Conservation (phyloP, 176 grass and related monocot species). For the Triticum dicoccoides region DNA sequence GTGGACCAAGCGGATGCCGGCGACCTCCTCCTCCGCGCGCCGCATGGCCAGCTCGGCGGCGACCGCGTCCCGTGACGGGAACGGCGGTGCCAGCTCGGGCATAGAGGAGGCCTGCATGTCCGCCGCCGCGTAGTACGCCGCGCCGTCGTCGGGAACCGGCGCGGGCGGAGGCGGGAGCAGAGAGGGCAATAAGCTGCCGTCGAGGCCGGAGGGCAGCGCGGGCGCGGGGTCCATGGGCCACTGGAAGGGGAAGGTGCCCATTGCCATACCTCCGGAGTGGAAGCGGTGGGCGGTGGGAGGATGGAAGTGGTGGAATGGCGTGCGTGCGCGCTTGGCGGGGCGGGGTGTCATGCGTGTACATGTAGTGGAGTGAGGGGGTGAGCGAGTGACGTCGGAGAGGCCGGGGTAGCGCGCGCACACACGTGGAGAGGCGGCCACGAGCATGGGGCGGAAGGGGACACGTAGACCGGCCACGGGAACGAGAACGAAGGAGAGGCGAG, state of each 20-base stretch:
- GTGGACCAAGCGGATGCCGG: slow-evolving; percentile 76
- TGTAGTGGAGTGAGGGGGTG: neutral
- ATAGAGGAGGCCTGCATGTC: neutral
- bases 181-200: slow-evolving; percentile 1
- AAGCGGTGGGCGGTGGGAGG: slow-evolving; percentile 12
- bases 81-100: neutral
- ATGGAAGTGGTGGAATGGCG: neutral
- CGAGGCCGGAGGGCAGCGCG: neutral
- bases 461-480: slow-evolving; percentile 32
- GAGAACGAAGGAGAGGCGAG: neutral
- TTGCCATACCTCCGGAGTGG: slow-evolving; percentile 38
- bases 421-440: slow-evolving; percentile 34
- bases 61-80: neutral
- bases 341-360: slow-evolving; percentile 12
- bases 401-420: neutral
- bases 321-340: slow-evolving; percentile 23
- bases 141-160: neutral
- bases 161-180: neutral
- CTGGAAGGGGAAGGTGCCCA: slow-evolving; percentile 54
- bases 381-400: slow-evolving; percentile 30
- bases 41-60: slow-evolving; percentile 37
- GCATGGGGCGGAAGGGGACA: slow-evolving; percentile 32
- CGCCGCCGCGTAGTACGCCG: neutral
- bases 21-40: slow-evolving; percentile 66
- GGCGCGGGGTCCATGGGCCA: slow-evolving; percentile 31